Conservation (phyloP, 345 rosid species). For the Sisymbrium altissimum region DNA sequence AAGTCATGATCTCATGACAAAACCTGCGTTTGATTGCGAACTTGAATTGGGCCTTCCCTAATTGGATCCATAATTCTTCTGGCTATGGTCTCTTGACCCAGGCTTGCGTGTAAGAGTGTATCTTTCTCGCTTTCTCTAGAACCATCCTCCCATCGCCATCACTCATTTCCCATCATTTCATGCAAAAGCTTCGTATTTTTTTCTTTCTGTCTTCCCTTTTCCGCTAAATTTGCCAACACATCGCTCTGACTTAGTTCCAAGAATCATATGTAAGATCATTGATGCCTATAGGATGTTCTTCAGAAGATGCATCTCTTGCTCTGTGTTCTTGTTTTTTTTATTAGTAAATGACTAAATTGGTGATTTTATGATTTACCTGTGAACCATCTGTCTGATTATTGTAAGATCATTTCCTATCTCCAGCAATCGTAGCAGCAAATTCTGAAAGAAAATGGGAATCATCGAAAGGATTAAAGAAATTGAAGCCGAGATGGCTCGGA, state of each 20-base stretch:
- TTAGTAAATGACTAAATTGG: not conserved
- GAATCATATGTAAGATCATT: not conserved
- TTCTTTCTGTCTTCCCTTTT: not conserved
- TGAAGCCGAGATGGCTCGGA: constrained; percentile 99
- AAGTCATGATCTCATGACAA: constrained; percentile 11
- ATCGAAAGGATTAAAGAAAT: constrained; percentile 94
- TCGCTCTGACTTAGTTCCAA: not conserved
- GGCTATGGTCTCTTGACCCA: constrained; percentile 1
- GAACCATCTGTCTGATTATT: not conserved
- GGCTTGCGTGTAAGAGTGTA: not conserved
- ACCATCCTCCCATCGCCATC: constrained; percentile 14
- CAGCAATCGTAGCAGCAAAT: constrained; percentile 23
- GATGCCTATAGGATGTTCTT: not conserved
- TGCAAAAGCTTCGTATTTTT: constrained; percentile 2
- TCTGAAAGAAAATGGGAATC: constrained; percentile 70
- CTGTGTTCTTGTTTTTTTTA: not conserved
- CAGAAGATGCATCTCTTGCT: not conserved
- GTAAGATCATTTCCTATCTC: not conserved
- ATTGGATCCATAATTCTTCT: constrained; percentile 5
- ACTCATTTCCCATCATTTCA: not conserved
- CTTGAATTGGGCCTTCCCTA: constrained; percentile 19
- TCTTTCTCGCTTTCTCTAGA: constrained; percentile 25
- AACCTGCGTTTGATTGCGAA: not conserved
- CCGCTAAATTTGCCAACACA: not conserved
- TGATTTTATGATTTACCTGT: not conserved